Evolutionary conservation across 2,329 filamentous ascomycete genomes (phyloP).

Genomic region (Diplodia corticola): DNA sequence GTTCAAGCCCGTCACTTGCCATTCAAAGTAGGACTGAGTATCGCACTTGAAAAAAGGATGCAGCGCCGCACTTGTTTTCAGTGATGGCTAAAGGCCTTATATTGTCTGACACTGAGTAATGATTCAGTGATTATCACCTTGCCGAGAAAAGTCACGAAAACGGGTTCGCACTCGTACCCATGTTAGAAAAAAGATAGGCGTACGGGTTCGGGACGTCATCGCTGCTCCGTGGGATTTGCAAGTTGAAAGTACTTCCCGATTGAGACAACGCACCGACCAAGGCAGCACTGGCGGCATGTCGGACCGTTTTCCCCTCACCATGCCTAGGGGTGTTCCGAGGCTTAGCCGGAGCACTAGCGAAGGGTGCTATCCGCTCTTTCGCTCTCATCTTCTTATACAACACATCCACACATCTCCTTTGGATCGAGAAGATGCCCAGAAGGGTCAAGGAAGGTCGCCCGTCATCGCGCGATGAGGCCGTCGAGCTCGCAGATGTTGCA

Average conservation of each 20-base stretch:
- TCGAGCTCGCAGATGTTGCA: background rate
- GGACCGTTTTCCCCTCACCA: background rate
- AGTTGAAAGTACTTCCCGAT: slow-evolving; percentile 6
- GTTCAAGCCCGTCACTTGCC: no score
- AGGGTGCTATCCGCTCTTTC: background rate
- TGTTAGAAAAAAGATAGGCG: no score
- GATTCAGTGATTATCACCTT: no score
- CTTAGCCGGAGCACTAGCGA: background rate
- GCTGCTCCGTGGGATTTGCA: background rate
- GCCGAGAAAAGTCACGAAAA: no score
- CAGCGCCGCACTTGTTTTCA: no score
- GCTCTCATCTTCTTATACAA: background rate
- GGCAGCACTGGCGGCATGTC: background rate
- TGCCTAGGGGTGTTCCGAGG: background rate
- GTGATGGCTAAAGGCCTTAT: no score
- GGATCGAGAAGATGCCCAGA: no score
- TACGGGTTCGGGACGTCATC: no score
- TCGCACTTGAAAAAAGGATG: no score
- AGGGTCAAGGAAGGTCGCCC: background rate
- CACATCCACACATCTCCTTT: background rate
- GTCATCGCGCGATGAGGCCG: background rate
- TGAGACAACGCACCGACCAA: background rate
- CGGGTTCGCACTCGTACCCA: no score
- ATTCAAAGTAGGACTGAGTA: no score
- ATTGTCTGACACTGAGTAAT: no score